Evolutionary conservation across 805 yeast species (phyloP), one percentile per base, ranked within the genome.

Genomic region (Blastobotrys attinorum): DNA sequence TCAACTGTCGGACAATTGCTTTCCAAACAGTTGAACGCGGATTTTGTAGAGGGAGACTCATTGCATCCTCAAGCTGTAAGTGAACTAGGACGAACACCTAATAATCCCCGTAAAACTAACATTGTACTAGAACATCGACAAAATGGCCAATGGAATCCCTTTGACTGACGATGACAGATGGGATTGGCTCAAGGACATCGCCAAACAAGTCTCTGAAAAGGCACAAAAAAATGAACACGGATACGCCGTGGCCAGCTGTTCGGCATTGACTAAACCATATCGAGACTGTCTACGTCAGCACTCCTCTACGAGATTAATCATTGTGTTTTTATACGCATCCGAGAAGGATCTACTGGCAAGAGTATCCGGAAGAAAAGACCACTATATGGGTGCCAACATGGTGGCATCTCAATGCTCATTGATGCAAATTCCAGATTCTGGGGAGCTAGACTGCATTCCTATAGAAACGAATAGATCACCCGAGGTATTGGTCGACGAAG

Each of bases 311-410:
- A 61, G 60, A 23, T 75, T 83, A 50, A 57, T 74, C 33, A 81
- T 83, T 61, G 69, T 88, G 25, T 81, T 89, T 57, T 62, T 90
- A 37, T 73, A 76, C 53, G 81, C 88, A 8, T 66, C 77, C 6
- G 73, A 69, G 52, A 81, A 79, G 6, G 82, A 73, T 49, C 72
- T 89, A 37, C 48, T 75, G 13, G 57, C 64, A 27, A 71, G 97
- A 41, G 83, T 88, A 43, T 64, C 65, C 4, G 57, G 61, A n/a
- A 71, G 98, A 52, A 60, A 74, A 52, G 76, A 77, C 39, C 98
- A 92, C 59, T 92, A 73, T 60, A 88, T 92, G 95, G 89, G 89
- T 59, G 72, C 81, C 3, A 74, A 77, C 47, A 86, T 89, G 96
- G 77, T 88, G 42, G 71, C 76, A 47, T 78, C 88, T 17, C 97